Evolutionary conservation across 2,329 filamentous ascomycete species (phyloP).

Genomic region (Alternaria conjuncta): DNA sequence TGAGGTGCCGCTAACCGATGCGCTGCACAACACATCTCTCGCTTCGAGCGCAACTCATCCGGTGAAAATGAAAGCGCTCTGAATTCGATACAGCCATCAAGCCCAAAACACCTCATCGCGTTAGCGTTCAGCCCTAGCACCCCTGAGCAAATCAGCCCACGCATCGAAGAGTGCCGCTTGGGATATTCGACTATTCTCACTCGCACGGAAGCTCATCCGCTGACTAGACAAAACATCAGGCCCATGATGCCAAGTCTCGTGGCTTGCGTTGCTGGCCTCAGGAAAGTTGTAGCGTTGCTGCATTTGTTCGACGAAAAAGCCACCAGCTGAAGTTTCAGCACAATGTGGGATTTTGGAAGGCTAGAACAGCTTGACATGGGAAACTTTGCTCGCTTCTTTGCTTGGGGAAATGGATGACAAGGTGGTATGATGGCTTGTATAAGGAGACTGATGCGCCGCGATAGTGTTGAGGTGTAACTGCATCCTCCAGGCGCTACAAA

Average conservation of each 20-base stretch:
- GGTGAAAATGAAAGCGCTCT: neutral
- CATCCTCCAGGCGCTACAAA: neutral
- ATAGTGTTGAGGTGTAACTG: neutral
- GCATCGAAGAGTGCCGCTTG: neutral
- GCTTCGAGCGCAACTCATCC: neutral
- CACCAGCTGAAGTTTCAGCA: neutral
- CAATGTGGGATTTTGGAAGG: neutral
- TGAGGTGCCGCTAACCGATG: neutral
- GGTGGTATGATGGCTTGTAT: neutral
- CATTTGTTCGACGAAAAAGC: neutral
- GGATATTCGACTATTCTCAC: slow-evolving; percentile 5
- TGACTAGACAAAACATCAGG: neutral
- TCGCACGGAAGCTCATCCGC: neutral
- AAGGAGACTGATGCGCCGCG: neutral
- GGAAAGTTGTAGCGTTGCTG: neutral
- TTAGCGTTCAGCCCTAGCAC: neutral
- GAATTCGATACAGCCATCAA: slow-evolving; percentile 12
- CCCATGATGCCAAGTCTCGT: slow-evolving; percentile 1
- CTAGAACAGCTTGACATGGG: neutral
- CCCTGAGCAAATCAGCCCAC: slow-evolving; percentile 4
- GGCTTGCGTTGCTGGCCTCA: neutral
- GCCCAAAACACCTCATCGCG: neutral
- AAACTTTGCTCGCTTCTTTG: neutral
- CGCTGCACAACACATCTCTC: neutral
- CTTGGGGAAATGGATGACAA: neutral